Base-by-base conservation (phyloP, 306 rosid genomes). In the Vigna nakashimae region DNA sequence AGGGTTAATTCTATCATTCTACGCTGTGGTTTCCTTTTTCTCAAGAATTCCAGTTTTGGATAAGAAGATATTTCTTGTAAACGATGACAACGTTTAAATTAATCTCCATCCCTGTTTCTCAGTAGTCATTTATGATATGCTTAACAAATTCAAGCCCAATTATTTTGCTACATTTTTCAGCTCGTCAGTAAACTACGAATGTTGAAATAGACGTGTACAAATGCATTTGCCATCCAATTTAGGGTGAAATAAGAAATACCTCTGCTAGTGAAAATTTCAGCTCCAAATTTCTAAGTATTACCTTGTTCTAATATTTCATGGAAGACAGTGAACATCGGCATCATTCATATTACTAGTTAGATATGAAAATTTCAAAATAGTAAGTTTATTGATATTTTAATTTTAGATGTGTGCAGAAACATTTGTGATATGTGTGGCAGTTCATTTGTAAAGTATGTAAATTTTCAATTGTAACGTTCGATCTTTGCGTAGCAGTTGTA, bases 1-100 rank as follows among this genome's bases (percentile, higher is more conserved):
- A 6, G 7, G 46, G 22, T 71, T 63, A 56, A 5, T 52, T 64
- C 68, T 66, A 55, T n/a, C 30, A 42, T 17, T 71, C 14, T 59
- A 14, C 42, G 2, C 62, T 18, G 12, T 45, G 17, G 12, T 66
- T 65, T 56, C 58, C 18, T 51, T 38, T 57, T 69, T 34, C 38
- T 52, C 22, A 64, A 28, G 62, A 65, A 30, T 74, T 80, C 32
- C 49, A 26, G 46, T 73, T 58, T 53, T 30, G 45, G 69, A 53
- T 6, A 1, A 52, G 66, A 20, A 59, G 46, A 78, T 48, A 51
- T 24, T 70, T 79, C 77, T 79, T 24, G 9, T 56, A 17, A 60
- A 50, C 36, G 38, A 50, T 70, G n/a, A 16, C 22, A 24, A 6
- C 15, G 40, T 60, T 22, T 32, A 38, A 36, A 38, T 24, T 71